Evolutionary conservation across 1,284 basidiomycete genomes (phyloP), one percentile per base, ranked within the genome.

Genomic region (Pseudozyma flocculosa): DNA sequence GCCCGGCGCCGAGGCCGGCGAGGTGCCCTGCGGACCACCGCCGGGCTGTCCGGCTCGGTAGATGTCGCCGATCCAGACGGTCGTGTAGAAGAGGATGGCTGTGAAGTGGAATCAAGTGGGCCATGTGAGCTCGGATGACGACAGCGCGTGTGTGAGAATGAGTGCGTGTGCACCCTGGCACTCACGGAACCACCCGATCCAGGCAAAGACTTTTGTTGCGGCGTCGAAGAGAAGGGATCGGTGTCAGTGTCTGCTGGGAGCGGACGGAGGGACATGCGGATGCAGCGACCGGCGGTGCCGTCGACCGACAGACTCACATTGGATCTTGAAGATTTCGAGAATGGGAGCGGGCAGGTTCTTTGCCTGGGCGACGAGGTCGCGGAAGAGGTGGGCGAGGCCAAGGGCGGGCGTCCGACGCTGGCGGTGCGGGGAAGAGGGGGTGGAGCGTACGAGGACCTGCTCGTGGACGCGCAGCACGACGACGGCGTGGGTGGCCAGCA

Each of bases 121-220:
- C 11, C 22, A 9, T 8, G 43, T 17, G 10, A 10, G 1, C 9
- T 11, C 15, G 19, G 24, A 38, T 14, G n/a, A n/a, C 29, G 7
- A 29, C 5, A 29, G 13, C 29, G 5, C 5, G 29, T 5, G 7
- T 29, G 29, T 29, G 29, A 5, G 29, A 29, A 29, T 5, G 7
- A 29, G 13, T 29, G 29, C 29, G 7, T 29, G n/a, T n/a, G n/a
- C 29, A 13, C 13, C 29, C 29, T 7, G 29, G 13, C 29, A 34
- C 32, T 34, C 40, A 18, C 64, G 73, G 49, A 75, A 75, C 73
- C 73, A 75, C 21, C 70, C 68, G 18, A 74, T 65, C 60, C 69
- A 74, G 0, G 63, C 61, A 41, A 72, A 74, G 37, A 75, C 32
- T 34, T 5, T 11, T 7, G 26, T 29, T 11, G 26, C 7, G n/a